These are phyloP conservation scores for Drechmeria coniospora DNA, from an alignment of 2,329 filamentous ascomycete species.

Conservation along the genomic window DNA sequence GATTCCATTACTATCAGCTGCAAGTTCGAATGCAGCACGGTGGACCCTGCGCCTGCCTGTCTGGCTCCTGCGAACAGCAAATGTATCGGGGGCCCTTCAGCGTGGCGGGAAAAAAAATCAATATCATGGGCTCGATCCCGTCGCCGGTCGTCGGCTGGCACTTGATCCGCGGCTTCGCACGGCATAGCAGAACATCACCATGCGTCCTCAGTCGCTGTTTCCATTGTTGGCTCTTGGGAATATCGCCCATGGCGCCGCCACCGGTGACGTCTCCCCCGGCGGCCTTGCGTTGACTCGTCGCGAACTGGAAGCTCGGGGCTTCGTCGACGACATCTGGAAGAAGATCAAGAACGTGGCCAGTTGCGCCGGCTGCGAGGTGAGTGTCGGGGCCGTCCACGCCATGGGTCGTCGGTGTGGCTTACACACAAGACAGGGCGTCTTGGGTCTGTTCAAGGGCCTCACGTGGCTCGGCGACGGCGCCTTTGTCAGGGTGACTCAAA, in stretches of 20 bases:
- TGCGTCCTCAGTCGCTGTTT: slow-evolving; percentile 6
- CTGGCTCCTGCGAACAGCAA: no score
- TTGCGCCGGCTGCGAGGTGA: slow-evolving; percentile 13
- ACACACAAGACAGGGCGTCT: slow-evolving; percentile 5
- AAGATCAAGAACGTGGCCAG: slow-evolving; percentile 10
- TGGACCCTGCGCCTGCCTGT: no score
- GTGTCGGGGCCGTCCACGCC: neutral
- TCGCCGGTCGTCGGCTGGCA: no score
- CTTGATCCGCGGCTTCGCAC: no score
- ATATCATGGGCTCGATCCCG: no score
- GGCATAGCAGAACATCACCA: no score
- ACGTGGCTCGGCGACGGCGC: slow-evolving; percentile 24
- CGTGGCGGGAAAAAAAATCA: no score
- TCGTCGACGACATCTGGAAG: slow-evolving; percentile 10
- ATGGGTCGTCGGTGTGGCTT: neutral
- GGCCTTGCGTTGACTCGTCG: slow-evolving; percentile 1
- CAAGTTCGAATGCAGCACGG: no score
- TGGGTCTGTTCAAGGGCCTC: slow-evolving; percentile 25
- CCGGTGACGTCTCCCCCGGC: neutral
- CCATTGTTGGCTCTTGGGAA: slow-evolving; percentile 7
- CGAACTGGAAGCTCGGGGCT: slow-evolving; percentile 4
- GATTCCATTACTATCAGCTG: no score
- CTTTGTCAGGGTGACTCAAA: slow-evolving; percentile 18
- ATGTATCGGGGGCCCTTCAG: no score
- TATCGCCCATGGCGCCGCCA: slow-evolving; percentile 1